These are phyloP conservation scores for Termitomyces sp. DNA, from an alignment of 1,284 basidiomycete species.

Conservation along the genomic window DNA sequence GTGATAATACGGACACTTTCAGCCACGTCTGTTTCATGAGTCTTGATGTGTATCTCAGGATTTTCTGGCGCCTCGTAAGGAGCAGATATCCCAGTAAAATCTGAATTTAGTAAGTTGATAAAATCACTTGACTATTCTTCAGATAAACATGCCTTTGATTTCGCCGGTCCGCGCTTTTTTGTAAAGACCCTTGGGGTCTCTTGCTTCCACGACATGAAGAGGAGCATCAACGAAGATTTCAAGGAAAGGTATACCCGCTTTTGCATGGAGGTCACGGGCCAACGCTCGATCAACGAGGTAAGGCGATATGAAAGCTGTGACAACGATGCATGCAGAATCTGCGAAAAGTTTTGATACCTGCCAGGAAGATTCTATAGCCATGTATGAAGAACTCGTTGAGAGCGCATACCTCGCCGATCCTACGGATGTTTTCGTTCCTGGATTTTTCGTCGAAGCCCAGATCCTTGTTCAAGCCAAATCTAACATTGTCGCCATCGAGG, in stretches of 20 bases:
- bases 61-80: conserved; percentile 89
- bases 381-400: background rate
- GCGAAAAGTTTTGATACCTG: conserved; percentile 95
- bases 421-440: conserved; percentile 94
- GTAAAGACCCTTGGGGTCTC: conserved; percentile 98
- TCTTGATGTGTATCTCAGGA: conserved; percentile 93
- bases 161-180: conserved; percentile 95
- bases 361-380: background rate
- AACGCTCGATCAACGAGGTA: conserved; percentile 84
- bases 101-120: conserved; percentile 36
- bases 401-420: conserved; percentile 83
- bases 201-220: conserved; percentile 80
- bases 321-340: conserved; percentile 78
- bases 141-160: conserved; percentile 75
- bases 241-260: conserved; percentile 75
- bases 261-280: conserved; percentile 81
- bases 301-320: conserved; percentile 99
- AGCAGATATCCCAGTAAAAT: conserved; percentile 97
- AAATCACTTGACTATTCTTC: background rate
- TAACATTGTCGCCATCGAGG: conserved; percentile 95
- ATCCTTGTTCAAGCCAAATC: conserved; percentile 97
- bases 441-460: conserved; percentile 95
- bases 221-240: conserved; percentile 97
- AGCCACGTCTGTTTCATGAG: conserved; percentile 75
- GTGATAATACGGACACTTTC: conserved; percentile 80